Base-by-base conservation (phyloP, 805 yeast species). In the Metschnikowia arizonensis region DNA sequence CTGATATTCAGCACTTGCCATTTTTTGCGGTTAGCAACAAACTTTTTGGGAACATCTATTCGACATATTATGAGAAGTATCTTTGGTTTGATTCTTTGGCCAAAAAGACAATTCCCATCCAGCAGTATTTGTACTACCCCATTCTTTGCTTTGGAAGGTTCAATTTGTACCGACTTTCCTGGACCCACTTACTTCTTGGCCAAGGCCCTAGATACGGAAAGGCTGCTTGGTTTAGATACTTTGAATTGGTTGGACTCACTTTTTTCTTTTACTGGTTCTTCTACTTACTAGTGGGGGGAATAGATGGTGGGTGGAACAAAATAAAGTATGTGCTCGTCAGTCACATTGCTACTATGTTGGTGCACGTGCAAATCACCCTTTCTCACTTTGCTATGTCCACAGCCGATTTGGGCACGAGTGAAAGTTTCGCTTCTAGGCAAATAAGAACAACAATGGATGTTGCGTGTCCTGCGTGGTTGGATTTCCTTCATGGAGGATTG, bases 351-450 rank as follows among this genome's bases (percentile, higher is more conserved):
- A 85, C 96, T 2, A 87, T 88, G 95, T 75, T 90, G 31, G 91
- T 88, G n/a, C 97, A 88, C 63, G 96, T 88, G 26, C 96, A 89
- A 62, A 88, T 88, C 64, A 87, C 95, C 0, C 72, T 88, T 34
- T 82, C 90, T 11, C 97, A 88, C 62, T 88, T 88, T 69, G 96
- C 96, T 30, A 89, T 88, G 95, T 85, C 95, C 1, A 89, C 96
- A 0, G 76, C 93, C 4, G 95, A 88, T 58, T 67, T 88, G 14
- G 96, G 96, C 1, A 76, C 79, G 7, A 76, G 83, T 34, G 97
- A 88, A 62, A 75, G 88, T 6, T 88, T 88, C 58, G 78, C 83
- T 0, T 82, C 85, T 49, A 76, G 93, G 52, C 96, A 88, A 65
- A 60, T 88, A 2, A 74, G 97, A 55, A 89, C 97, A 1, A 88